Evolutionary conservation across 2,329 filamentous ascomycete species (phyloP).

Genomic region (Penicillium freii): DNA sequence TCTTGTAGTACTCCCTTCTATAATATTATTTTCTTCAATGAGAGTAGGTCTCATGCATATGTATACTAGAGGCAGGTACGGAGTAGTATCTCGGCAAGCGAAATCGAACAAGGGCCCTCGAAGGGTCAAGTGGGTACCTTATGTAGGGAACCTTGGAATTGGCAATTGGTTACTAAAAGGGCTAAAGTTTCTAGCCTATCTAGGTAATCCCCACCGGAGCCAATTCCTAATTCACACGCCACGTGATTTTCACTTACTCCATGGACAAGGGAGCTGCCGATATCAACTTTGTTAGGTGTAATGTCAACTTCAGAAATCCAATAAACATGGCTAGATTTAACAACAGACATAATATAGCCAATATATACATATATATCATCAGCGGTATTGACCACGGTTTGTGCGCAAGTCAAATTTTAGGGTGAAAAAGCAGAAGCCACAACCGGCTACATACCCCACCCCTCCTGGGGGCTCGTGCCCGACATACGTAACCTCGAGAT

Average conservation of each 20-base stretch:
- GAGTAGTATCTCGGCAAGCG: neutral
- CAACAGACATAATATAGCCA: neutral
- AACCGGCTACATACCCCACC: constrained; percentile 14
- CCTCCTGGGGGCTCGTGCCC: neutral
- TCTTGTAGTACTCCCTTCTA: neutral
- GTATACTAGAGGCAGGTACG: neutral
- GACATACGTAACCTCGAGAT: constrained; percentile 1
- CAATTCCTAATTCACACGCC: neutral
- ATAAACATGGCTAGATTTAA: too few relatives aligned
- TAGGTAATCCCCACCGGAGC: neutral
- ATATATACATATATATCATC: neutral
- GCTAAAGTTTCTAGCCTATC: neutral
- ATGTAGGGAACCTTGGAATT: neutral
- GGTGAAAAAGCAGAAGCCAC: constrained; percentile 22
- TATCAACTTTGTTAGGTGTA: neutral
- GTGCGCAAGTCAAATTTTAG: constrained; percentile 12
- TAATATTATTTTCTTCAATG: neutral
- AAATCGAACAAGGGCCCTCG: neutral
- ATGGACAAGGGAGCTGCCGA: neutral
- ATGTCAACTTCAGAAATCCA: neutral
- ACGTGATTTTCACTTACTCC: neutral
- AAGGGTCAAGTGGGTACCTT: neutral
- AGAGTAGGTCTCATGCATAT: neutral
- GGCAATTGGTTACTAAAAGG: neutral
- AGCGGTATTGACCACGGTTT: constrained; percentile 5